Evolutionary conservation across 1,284 basidiomycete species (phyloP), one percentile per base, ranked within the genome.

Genomic region (Phaffia rhodozyma): DNA sequence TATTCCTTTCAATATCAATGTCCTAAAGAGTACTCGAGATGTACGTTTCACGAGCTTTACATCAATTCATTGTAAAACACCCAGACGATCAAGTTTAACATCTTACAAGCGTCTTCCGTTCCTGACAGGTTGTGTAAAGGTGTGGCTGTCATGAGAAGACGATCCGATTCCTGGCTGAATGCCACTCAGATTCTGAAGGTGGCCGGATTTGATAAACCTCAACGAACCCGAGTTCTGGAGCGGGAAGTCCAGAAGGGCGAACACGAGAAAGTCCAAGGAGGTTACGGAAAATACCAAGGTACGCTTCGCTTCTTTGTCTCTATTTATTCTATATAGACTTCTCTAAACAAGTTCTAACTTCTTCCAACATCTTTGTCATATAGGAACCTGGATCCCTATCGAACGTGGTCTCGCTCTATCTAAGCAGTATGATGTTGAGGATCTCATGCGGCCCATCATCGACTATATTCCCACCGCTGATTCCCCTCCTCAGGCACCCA

Each of bases 261-360:
- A 69, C 96, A 99, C 75, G 96, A 98, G 77, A 99, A 99, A 76
- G 92, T 99, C 0, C 96, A 99, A 75, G 96, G 96, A 47, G 96
- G 96, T 0, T 99, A 98, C 76, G 96, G 96, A 70, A 99, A 98
- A 78, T 98, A 97, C 75, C 96, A 99, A 82, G 96, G 93, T 93
- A 67, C 67, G 84, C 74, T 29, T 27, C 18, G 16, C 16, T 30
- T 43, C 21, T 50, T 38, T 1, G 16, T 59, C 43, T 18, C 29
- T 27, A 48, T 66, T 29, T 50, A 27, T 29, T 34, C 27, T 25
- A 50, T 43, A 23, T 56, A 66, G 25, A 52, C 43, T 21, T 4
- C 23, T 51, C 43, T 27, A 60, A 13, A 50, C 34, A 47, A 48
- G 38, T 43, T 52, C 23, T 23, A 18, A 11, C 16, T 13, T 13